These are phyloP conservation scores for Chenopodium album DNA, from an alignment of 148 eudicot species.

Conservation along the genomic window DNA sequence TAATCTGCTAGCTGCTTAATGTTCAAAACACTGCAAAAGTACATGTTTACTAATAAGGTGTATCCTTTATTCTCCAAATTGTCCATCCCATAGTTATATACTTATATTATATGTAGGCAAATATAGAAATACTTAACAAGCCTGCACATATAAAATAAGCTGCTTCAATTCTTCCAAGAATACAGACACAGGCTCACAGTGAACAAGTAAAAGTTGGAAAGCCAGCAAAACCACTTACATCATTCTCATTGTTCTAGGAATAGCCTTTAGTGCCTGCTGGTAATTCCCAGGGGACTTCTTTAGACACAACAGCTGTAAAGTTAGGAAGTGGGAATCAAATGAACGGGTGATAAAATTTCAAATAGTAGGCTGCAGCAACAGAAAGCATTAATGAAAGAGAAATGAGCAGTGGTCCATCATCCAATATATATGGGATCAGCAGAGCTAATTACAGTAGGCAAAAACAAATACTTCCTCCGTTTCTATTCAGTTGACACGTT, in stretches of 20 bases:
- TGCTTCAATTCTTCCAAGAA: neutral
- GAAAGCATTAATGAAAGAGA: neutral
- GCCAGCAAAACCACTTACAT: slow-evolving; percentile 58
- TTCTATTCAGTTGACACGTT: no score
- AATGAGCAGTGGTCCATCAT: neutral
- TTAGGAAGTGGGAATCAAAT: slow-evolving; percentile 13
- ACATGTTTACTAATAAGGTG: neutral
- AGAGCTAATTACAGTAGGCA: neutral
- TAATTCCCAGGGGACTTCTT: slow-evolving; percentile 80
- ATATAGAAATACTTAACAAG: neutral
- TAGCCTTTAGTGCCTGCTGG: slow-evolving; percentile 72
- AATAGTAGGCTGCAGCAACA: neutral
- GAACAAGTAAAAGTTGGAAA: neutral
- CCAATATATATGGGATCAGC: neutral
- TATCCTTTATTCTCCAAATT: neutral
- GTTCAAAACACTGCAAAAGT: neutral
- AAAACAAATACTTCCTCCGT: neutral
- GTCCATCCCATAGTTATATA: neutral
- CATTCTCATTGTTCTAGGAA: slow-evolving; percentile 97
- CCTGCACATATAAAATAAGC: neutral
- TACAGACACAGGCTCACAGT: slow-evolving; percentile 4
- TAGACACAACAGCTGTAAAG: slow-evolving; percentile 67
- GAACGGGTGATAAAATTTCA: neutral
- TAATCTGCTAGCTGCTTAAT: slow-evolving; percentile 3
- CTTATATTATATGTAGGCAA: neutral